A percentile compares a stretch with the other conserved stretches of the same genome.
These are phyloP conservation scores for Myochromella boudieri DNA, from an alignment of 768 basidiomycete species.

Conservation along the genomic window DNA sequence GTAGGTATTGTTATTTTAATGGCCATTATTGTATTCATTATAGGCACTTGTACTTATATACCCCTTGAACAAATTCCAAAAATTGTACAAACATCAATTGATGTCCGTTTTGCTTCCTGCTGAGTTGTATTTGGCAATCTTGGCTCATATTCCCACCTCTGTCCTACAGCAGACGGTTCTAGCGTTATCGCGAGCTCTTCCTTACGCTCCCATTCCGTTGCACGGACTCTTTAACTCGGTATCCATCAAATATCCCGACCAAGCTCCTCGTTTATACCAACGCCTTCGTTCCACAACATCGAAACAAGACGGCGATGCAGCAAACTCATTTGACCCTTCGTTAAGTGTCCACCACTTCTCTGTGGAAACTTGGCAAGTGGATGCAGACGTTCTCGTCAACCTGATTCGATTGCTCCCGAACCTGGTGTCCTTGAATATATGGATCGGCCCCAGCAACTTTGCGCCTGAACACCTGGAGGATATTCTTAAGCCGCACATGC, in stretches of 20 bases:
- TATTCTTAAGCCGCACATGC: conserved; percentile 49
- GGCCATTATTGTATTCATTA: background rate
- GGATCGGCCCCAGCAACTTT: conserved; percentile 75
- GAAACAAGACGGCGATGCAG: background rate
- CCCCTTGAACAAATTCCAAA: background rate
- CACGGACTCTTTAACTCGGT: conserved; percentile 61
- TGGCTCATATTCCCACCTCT: conserved; percentile 46
- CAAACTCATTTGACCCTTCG: conserved; percentile 21
- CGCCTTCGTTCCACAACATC: conserved; percentile 42
- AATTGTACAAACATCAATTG: conserved; percentile 2
- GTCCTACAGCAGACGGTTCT: conserved; percentile 53
- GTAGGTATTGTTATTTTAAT: background rate
- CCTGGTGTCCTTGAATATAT: conserved; percentile 52
- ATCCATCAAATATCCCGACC: conserved; percentile 45
- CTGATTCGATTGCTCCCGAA: conserved; percentile 57
- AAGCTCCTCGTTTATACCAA: conserved; percentile 55
- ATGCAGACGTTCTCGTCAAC: conserved; percentile 75
- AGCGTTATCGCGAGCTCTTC: conserved; percentile 63
- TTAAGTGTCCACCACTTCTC: conserved; percentile 48
- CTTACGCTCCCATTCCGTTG: conserved; percentile 54
- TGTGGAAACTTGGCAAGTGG: conserved; percentile 65
- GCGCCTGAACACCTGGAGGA: conserved; percentile 80
- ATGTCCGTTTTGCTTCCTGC: too few relatives aligned
- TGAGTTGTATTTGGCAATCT: conserved; percentile 65
- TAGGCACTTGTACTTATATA: conserved; percentile 6